Base-by-base conservation (phyloP, 139 green algal species). In the Haematococcus lacustris region DNA sequence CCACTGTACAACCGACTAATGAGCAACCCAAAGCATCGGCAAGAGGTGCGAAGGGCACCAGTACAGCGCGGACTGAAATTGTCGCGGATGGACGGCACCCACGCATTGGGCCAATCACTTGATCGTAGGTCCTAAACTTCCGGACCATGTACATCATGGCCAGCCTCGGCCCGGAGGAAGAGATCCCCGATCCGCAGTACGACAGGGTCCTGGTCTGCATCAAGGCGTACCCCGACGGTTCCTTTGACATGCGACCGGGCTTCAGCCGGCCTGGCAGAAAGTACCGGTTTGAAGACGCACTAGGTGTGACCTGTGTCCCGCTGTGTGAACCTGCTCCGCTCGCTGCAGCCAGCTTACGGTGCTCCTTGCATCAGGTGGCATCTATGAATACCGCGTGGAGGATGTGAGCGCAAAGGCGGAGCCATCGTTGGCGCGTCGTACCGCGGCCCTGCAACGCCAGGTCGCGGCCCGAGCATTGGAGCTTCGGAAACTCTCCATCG, bases 101-200 rank as follows among this genome's bases (percentile, higher is more conserved):
- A n/a, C n/a, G n/a, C n/a, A n/a, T n/a, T n/a, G n/a, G n/a, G n/a
- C n/a, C n/a, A n/a, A n/a, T n/a, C n/a, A n/a, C n/a, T n/a, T n/a
- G n/a, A n/a, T n/a, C n/a, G 51, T 79, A 89, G 84, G 78, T 90
- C 43, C 69, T 86, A 2, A 80, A 83, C 77, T 86, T 83, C 74
- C 75, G 83, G 30, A 77, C 73, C 35, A 90, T 90, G 85, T 86
- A 83, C 82, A 78, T 90, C 60, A 79, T 90, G 82, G 85, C 80
- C 30, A 82, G 88, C 74, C 74, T 89, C 47, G 81, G 72, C 0
- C 70, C 74, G 7, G 78, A 85, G 65, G 32, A 38, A 28, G 78
- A 72, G 25, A 35, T 30, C 9, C 68, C 57, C 0, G 41, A 61
- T 39, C 41, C 17, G 25, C 71, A 13, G 25, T 69, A 72, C 37